Base-by-base conservation (phyloP, 768 basidiomycete species). In the Krasilnikovozyma curviuscula region DNA sequence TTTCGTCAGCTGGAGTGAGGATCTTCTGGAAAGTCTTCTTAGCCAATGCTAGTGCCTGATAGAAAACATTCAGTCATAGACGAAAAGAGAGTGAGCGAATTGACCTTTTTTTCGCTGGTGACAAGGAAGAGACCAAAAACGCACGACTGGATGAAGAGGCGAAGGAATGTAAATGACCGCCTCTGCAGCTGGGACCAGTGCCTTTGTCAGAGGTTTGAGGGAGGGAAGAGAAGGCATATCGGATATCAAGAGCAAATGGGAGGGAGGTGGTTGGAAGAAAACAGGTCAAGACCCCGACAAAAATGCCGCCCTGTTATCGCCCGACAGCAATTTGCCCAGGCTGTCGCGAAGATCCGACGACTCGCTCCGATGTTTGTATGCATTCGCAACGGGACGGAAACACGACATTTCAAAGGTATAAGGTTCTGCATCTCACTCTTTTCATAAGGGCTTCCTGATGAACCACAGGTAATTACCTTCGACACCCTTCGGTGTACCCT, bases 401-500 rank as follows among this genome's bases (percentile, higher is more conserved):
- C n/a, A n/a, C n/a, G n/a, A n/a, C n/a, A n/a, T n/a, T n/a, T n/a
- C n/a, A n/a, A n/a, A n/a, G n/a, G n/a, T n/a, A n/a, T n/a, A n/a
- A n/a, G n/a, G n/a, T n/a, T n/a, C n/a, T n/a, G n/a, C n/a, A n/a
- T n/a, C n/a, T n/a, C n/a, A n/a, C n/a, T n/a, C n/a, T n/a, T n/a
- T n/a, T n/a, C n/a, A n/a, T n/a, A n/a, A n/a, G n/a, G 48, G 48
- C 29, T 63, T 66, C 54, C 56, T 59, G 21, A 61, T 63, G 44
- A 58, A 57, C 48, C 56, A 66, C 58, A 64, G 61, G 46, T 64
- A 66, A 53, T 66, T 66, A 49, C 57, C 60, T 48, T 49, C 43
- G 7, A 63, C 63, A 29, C 48, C 41, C 23, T 49, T 56, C 46
- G 57, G 63, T 35, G 39, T 28, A 29, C 25, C 35, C 16, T 29